A percentile compares a stretch with the other conserved stretches of the same genome.
These are phyloP conservation scores for Brasilioporus rufonigricans DNA, from an alignment of 768 basidiomycete genomes.

Conservation along the genomic window DNA sequence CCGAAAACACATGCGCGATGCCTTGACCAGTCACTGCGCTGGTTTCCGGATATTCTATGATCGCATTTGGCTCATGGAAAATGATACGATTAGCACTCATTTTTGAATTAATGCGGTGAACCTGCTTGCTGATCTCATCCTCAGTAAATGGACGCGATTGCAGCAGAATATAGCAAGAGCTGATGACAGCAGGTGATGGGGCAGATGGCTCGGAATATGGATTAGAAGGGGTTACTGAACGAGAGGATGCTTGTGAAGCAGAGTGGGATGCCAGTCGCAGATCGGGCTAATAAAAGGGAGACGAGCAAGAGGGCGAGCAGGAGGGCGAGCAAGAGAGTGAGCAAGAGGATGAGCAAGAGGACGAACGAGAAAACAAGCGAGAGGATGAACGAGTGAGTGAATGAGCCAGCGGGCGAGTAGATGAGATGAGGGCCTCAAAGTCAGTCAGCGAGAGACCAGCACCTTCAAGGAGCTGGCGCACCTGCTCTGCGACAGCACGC, in stretches of 20 bases:
- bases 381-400: neutral
- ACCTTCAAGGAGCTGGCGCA: neutral
- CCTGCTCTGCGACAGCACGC: no score
- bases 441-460: neutral
- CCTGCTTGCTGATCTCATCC: neutral
- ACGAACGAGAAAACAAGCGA: neutral
- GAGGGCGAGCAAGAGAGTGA: no score
- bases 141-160: neutral
- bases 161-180: neutral
- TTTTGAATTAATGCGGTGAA: neutral
- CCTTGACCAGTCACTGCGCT: neutral
- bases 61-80: neutral
- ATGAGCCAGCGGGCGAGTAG: no score
- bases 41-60: neutral
- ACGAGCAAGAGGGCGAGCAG: neutral
- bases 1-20: neutral
- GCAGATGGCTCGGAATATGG: no score
- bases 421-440: neutral
- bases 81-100: neutral
- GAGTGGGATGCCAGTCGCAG: no score
- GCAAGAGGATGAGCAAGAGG: no score
- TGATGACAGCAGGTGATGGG: neutral
- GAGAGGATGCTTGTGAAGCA: no score
- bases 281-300: no score
- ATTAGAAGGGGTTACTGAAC: no score